Conservation (phyloP, 257 asterid genomes). For the Datura wrightii region DNA sequence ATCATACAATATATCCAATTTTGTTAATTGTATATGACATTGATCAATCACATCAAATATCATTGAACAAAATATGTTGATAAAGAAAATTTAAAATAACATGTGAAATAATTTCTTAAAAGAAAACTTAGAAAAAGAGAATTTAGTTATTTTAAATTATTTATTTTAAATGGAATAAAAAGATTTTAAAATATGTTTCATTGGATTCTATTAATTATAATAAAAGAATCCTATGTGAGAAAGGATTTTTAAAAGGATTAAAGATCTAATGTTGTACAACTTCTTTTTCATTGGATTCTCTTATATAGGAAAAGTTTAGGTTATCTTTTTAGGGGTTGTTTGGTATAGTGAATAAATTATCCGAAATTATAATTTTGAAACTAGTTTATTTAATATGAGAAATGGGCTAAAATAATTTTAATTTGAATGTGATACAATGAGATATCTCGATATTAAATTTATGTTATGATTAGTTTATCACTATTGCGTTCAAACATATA, state of each 20-base stretch:
- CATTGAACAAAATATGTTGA: neutral
- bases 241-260: neutral
- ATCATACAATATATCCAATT: neutral
- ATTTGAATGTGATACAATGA: too few species aligned
- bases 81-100: neutral
- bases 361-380: too few species aligned
- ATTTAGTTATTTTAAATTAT: neutral
- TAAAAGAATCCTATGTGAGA: neutral
- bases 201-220: neutral
- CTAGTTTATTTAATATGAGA: too few species aligned
- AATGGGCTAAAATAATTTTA: too few species aligned
- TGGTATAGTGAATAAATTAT: too few species aligned
- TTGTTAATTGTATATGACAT: neutral
- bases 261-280: neutral
- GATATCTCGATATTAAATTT: too few species aligned
- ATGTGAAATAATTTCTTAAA: neutral
- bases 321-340: neutral
- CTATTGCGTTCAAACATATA: too few species aligned
- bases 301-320: neutral
- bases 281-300: neutral
- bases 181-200: neutral
- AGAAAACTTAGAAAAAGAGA: neutral
- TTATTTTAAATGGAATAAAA: neutral
- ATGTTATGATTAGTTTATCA: too few species aligned
- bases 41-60: too few species aligned